A percentile compares a stretch with the other conserved stretches of the same genome.
Conservation (phyloP, 768 basidiomycete genomes). For the Suillus subaureus region DNA sequence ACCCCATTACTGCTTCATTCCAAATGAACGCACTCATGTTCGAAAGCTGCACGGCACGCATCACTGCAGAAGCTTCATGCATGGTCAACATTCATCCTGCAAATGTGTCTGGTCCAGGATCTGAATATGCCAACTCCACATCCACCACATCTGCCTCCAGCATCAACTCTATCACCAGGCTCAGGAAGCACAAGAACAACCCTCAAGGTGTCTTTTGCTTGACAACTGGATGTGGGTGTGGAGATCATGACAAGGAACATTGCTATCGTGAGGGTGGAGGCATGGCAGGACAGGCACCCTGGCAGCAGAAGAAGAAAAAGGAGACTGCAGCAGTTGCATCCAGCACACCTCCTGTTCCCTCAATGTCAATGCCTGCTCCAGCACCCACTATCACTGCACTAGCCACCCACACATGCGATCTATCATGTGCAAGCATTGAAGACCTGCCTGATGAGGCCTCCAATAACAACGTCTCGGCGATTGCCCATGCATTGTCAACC, state of each 20-base stretch:
- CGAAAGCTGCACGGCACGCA: not conserved
- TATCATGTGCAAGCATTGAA: not conserved
- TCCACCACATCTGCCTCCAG: not conserved
- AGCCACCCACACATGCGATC: not conserved
- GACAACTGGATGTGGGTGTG: not conserved
- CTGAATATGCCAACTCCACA: not conserved
- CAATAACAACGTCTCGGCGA: too few species aligned
- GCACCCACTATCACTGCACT: not conserved
- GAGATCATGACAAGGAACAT: not conserved
- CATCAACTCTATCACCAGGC: not conserved
- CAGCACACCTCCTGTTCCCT: not conserved
- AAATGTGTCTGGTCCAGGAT: not conserved
- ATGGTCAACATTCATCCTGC: not conserved
- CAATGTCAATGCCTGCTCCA: not conserved
- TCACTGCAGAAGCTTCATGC: not conserved
- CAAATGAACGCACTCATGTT: not conserved
- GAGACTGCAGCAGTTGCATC: not conserved
- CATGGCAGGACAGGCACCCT: not conserved
- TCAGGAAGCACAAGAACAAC: not conserved
- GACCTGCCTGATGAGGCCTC: not conserved
- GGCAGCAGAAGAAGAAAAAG: constrained; percentile 2
- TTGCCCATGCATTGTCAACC: too few species aligned
- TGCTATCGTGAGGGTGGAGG: constrained; percentile 1
- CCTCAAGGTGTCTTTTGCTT: not conserved
- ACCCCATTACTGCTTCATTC: not conserved